These are phyloP conservation scores for Rhododendron molle DNA, from an alignment of 148 eudicot genomes.

Conservation along the genomic window DNA sequence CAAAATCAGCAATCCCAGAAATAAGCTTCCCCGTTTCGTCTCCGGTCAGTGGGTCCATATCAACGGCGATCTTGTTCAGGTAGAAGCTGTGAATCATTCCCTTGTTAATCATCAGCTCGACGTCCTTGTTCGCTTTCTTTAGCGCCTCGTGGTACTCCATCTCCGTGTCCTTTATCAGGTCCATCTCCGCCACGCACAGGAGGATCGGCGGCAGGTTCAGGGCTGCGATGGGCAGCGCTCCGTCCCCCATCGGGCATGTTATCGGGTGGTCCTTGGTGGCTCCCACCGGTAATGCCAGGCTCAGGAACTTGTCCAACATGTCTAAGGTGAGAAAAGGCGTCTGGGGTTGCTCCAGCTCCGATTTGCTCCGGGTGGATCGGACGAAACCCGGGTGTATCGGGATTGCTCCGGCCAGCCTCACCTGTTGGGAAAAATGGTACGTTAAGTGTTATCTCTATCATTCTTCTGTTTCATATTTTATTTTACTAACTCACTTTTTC, in stretches of 20 bases:
- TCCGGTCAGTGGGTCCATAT: constrained; percentile 43
- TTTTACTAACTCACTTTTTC: too few species aligned
- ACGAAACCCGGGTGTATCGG: constrained; percentile 70
- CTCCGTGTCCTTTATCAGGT: constrained; percentile 60
- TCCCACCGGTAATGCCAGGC: constrained; percentile 61
- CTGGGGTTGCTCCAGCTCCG: constrained; percentile 68
- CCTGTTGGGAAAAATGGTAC: neutral
- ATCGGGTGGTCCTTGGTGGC: constrained; percentile 67
- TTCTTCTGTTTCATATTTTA: too few species aligned
- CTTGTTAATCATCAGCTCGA: constrained; percentile 41
- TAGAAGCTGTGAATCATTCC: constrained; percentile 74
- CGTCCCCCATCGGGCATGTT: constrained; percentile 74
- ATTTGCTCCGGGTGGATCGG: constrained; percentile 56
- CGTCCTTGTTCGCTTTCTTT: constrained; percentile 48
- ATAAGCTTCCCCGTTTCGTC: constrained; percentile 35
- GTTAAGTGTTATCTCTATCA: too few species aligned
- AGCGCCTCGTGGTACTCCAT: constrained; percentile 79
- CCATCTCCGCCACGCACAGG: constrained; percentile 69
- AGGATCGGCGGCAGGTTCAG: constrained; percentile 52
- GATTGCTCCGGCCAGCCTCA: constrained; percentile 50
- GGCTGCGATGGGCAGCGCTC: constrained; percentile 42
- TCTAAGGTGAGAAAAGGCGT: constrained; percentile 73
- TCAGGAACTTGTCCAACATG: constrained; percentile 75
- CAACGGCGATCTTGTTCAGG: constrained; percentile 65
- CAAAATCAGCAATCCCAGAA: constrained; percentile 42